These are phyloP conservation scores for Trichophaea hybrida DNA, from an alignment of 2,329 filamentous ascomycete genomes.

Conservation along the genomic window DNA sequence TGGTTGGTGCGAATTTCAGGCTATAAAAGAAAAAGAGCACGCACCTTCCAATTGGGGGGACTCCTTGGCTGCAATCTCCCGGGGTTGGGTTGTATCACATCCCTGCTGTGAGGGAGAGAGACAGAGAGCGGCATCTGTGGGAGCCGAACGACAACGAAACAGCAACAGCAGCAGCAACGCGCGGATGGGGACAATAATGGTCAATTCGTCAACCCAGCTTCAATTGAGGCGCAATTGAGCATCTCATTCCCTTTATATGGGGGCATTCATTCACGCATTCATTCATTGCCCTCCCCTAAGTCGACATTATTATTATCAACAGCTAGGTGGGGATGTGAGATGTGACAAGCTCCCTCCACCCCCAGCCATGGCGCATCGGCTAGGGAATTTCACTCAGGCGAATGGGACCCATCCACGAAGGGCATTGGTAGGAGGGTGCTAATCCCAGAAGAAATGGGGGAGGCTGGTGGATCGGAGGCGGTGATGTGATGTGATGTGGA, in stretches of 20 bases:
- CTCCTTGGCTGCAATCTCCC: neutral
- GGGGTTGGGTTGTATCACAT: neutral
- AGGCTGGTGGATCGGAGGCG: neutral
- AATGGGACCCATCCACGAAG: neutral
- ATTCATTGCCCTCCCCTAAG: neutral
- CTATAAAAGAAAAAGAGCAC: neutral
- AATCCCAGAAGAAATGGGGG: neutral
- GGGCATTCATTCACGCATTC: neutral
- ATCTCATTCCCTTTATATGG: neutral
- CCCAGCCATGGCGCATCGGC: neutral
- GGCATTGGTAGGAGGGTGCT: neutral
- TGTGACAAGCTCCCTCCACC: neutral
- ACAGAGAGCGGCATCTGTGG: neutral
- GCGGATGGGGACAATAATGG: neutral
- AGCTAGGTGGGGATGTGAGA: neutral
- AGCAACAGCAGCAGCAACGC: too few species aligned
- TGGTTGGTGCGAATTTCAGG: neutral
- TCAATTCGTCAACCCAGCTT: neutral
- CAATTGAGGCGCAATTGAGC: neutral
- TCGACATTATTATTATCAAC: too few species aligned
- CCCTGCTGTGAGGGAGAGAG: neutral
- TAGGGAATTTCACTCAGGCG: neutral
- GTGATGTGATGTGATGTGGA: slow-evolving; percentile 3
- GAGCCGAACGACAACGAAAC: neutral
- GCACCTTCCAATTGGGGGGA: too few species aligned